phyloP scores from a whole-genome alignment of 139 green algal genomes.

The Chlorella vulgaris region DNA sequence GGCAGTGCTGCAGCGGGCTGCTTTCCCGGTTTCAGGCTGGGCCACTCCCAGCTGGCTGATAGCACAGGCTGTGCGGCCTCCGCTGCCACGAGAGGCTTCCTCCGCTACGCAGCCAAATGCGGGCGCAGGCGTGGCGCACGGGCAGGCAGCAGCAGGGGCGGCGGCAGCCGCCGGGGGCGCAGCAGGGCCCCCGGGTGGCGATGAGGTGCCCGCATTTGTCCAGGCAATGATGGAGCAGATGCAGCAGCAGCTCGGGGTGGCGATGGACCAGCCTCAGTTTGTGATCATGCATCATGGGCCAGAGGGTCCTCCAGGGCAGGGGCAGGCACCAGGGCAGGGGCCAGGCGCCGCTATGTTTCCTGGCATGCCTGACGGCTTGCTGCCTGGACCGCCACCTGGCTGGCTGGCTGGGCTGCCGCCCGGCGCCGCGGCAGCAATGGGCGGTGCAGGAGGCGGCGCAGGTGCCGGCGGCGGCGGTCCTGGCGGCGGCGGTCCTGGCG shows the following conservation, averaged over 20 bases:
- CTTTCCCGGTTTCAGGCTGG: conserved; percentile 9
- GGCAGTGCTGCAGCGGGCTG: conserved; percentile 6
- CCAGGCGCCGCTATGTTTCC: not conserved
- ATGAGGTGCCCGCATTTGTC: not conserved
- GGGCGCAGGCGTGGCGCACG: not conserved
- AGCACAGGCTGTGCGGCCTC: not conserved
- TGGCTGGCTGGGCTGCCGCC: not conserved
- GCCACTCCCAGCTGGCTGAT: not conserved
- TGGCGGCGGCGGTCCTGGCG: not conserved
- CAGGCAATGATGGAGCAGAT: conserved; percentile 8
- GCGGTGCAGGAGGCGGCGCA: not conserved
- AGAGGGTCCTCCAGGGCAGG: not conserved
- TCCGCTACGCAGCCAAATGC: not conserved
- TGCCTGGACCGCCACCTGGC: not conserved
- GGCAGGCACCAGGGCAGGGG: not conserved
- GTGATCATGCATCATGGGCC: not conserved
- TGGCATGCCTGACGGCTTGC: not conserved
- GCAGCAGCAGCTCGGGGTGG: not conserved
- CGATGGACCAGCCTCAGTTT: not conserved
- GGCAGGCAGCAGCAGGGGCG: not conserved
- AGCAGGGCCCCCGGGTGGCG: not conserved
- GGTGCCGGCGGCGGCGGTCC: not conserved
- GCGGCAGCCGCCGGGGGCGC: not conserved
- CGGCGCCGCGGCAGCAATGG: no score
- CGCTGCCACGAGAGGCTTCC: not conserved